These are phyloP conservation scores for Cutaneotrichosporon curvatum DNA, from an alignment of 1,284 basidiomycete species.

Conservation along the genomic window DNA sequence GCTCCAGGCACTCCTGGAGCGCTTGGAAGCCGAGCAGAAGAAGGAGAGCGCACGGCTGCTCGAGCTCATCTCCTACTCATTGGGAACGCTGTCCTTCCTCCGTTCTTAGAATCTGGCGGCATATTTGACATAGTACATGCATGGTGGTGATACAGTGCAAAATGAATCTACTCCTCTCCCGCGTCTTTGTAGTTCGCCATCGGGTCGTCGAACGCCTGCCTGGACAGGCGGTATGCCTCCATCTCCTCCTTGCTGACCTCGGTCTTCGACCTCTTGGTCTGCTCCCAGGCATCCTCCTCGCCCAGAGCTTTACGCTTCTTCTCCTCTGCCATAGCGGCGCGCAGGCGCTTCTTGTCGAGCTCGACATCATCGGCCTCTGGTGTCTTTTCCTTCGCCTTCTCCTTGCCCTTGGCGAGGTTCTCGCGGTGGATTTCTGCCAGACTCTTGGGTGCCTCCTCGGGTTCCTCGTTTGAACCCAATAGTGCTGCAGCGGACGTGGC, in stretches of 20 bases:
- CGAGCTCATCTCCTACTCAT: constrained; percentile 43
- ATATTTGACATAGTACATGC: not conserved
- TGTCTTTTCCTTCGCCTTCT: constrained; percentile 18
- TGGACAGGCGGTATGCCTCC: constrained; percentile 49
- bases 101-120: constrained; percentile 11
- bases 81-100: constrained; percentile 45
- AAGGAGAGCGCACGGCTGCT: constrained; percentile 63
- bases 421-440: constrained; percentile 43
- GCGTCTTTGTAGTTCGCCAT: constrained; percentile 47
- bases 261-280: constrained; percentile 47
- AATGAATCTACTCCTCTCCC: constrained; percentile 2
- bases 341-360: constrained; percentile 62
- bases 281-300: constrained; percentile 51
- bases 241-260: constrained; percentile 90
- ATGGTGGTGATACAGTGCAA: constrained; percentile 2
- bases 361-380: constrained; percentile 55
- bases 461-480: constrained; percentile 45
- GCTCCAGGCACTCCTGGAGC: constrained; percentile 54
- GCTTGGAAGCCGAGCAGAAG: constrained; percentile 57
- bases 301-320: constrained; percentile 63
- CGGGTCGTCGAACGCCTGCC: constrained; percentile 44
- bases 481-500: constrained; percentile 65
- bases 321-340: constrained; percentile 67
- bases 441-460: constrained; percentile 26
- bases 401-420: constrained; percentile 29